Conservation (phyloP, 2,329 filamentous ascomycete genomes). For the Aureobasidium sp. region DNA sequence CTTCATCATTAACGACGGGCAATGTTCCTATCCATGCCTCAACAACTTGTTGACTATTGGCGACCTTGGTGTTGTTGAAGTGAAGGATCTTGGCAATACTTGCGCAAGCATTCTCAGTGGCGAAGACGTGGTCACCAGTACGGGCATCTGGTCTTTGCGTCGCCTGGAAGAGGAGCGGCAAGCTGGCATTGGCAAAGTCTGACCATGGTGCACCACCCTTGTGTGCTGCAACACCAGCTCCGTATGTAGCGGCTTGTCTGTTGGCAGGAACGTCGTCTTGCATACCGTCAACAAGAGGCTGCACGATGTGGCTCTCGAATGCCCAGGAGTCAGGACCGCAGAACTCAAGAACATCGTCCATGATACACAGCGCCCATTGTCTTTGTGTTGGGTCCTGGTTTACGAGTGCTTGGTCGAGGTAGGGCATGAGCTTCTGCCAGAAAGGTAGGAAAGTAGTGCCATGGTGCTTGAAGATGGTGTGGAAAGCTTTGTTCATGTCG, state of each 20-base stretch:
- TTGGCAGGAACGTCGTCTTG: constrained; percentile 82
- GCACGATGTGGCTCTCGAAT: constrained; percentile 78
- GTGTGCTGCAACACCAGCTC: constrained; percentile 90
- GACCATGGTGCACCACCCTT: constrained; percentile 83
- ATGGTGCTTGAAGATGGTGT: constrained; percentile 97
- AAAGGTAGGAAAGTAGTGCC: constrained; percentile 73
- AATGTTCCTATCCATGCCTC: constrained; percentile 86
- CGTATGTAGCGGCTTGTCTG: constrained; percentile 90
- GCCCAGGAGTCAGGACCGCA: constrained; percentile 82
- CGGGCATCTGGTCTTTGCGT: constrained; percentile 74
- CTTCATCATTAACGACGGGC: constrained; percentile 89
- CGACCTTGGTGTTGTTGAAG: constrained; percentile 72
- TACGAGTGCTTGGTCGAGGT: constrained; percentile 77
- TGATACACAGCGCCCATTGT: constrained; percentile 98
- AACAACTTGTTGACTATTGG: constrained; percentile 67
- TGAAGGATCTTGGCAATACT: constrained; percentile 96
- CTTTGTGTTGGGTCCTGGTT: constrained; percentile 81
- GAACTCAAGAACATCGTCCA: constrained; percentile 97
- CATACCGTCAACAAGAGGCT: constrained; percentile 80
- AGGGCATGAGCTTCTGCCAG: constrained; percentile 79
- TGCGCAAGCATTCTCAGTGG: constrained; percentile 94
- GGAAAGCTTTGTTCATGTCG: constrained; percentile 99
- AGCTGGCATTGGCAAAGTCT: constrained; percentile 71
- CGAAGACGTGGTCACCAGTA: constrained; percentile 89
- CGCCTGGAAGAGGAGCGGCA: constrained; percentile 78